Percentiles rank a stretch among this genome's conserved stretches.
phyloP scores from a whole-genome alignment of 768 basidiomycete genomes.

The Cantharellus cinnabarinus region DNA sequence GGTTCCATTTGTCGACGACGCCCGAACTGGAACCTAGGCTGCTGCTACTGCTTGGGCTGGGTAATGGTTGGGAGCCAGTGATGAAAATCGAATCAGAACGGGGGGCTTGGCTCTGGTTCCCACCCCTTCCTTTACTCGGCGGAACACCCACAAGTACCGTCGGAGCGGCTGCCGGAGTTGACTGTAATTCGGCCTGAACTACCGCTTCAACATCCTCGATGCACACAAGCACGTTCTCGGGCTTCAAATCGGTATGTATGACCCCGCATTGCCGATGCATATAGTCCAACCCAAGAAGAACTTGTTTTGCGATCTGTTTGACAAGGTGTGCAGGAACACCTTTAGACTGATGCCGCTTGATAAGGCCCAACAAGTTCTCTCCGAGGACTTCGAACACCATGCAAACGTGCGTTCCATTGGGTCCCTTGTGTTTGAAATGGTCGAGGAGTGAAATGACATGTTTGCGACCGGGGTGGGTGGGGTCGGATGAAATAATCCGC shows the following conservation, averaged over 20 bases:
- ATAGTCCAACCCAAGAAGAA: conserved; percentile 88
- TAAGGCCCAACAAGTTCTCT: conserved; percentile 86
- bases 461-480: conserved; percentile 65
- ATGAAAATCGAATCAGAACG: conserved; percentile 60
- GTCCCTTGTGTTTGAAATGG: conserved; percentile 91
- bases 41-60: conserved; percentile 43
- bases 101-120: conserved; percentile 68
- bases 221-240: conserved; percentile 91
- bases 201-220: conserved; percentile 94
- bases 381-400: conserved; percentile 99
- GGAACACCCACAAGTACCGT: conserved; percentile 80
- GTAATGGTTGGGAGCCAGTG: conserved; percentile 83
- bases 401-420: conserved; percentile 93
- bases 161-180: conserved; percentile 26
- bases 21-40: conserved; percentile 49
- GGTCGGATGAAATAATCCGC: conserved; percentile 72
- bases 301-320: conserved; percentile 92
- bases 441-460: conserved; percentile 97
- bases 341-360: conserved; percentile 96
- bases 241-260: conserved; percentile 94
- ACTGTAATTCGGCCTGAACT: conserved; percentile 61
- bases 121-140: conserved; percentile 77
- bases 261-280: conserved; percentile 95
- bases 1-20: conserved; percentile 77
- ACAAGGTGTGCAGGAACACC: conserved; percentile 87